Evolutionary conservation across 2,329 filamentous ascomycete genomes (phyloP).

Genomic region (Parastagonospora avenae): DNA sequence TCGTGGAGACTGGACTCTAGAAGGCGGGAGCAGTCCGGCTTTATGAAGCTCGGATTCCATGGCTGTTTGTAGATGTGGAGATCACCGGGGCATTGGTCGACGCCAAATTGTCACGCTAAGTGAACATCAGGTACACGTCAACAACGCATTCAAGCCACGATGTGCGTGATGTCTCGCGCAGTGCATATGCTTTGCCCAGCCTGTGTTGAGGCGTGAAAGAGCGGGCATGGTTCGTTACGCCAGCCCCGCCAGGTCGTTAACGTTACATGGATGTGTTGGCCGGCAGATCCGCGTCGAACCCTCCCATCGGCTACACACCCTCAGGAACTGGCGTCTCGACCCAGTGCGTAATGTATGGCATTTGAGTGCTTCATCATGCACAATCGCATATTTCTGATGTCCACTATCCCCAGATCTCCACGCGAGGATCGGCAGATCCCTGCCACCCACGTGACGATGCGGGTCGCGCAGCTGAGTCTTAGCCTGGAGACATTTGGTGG

Average conservation of each 20-base stretch:
- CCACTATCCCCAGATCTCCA: neutral
- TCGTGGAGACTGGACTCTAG: conserved; percentile 1
- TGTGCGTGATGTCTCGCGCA: conserved; percentile 1
- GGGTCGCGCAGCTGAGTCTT: conserved; percentile 20
- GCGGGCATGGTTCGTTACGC: conserved; percentile 3
- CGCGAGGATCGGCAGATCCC: conserved; percentile 5
- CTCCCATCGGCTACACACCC: neutral
- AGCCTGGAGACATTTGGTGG: conserved; percentile 20
- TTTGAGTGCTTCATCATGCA: neutral
- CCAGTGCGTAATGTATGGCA: neutral
- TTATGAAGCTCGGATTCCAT: conserved; percentile 27
- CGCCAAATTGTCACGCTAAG: conserved; percentile 1
- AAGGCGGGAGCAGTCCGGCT: conserved; percentile 5
- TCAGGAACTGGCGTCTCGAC: neutral
- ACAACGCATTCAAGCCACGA: conserved; percentile 10
- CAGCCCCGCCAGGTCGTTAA: neutral
- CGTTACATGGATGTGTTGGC: conserved; percentile 1
- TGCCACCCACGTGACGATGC: conserved; percentile 36
- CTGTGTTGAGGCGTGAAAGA: neutral
- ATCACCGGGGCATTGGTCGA: neutral
- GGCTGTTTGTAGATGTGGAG: conserved; percentile 20
- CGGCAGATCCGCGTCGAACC: neutral
- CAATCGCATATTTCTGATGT: neutral
- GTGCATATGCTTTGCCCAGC: neutral
- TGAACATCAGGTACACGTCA: conserved; percentile 11